Percentiles rank a stretch among this genome's conserved stretches.
Evolutionary conservation across 352 stramenopile species (phyloP).

Genomic region (Thraustotheca clavata): DNA sequence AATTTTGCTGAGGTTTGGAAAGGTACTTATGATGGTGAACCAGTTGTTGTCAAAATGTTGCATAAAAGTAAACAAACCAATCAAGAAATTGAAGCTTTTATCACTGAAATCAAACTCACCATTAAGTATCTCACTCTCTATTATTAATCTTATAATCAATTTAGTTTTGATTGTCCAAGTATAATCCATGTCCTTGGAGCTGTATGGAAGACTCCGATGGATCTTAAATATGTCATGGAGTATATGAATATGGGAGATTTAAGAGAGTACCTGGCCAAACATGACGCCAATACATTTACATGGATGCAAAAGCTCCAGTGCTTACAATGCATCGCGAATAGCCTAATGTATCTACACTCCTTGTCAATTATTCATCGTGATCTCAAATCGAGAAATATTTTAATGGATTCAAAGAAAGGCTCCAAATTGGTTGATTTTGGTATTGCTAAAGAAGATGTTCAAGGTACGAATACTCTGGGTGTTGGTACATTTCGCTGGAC

Average conservation of each 20-base stretch:
- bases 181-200: conserved; percentile 2
- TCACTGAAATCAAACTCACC: conserved; percentile 43
- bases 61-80: not conserved
- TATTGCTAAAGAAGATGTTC: conserved; percentile 18
- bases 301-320: conserved; percentile 32
- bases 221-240: conserved; percentile 33
- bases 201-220: conserved; percentile 7
- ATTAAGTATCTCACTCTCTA: conserved; percentile 10
- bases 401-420: conserved; percentile 27
- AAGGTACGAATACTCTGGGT: not conserved
- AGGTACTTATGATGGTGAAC: not conserved
- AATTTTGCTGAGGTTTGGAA: conserved; percentile 5
- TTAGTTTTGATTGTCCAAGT: not conserved
- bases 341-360: conserved; percentile 42
- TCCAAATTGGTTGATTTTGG: conserved; percentile 57
- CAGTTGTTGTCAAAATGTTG: conserved; percentile 5
- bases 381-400: conserved; percentile 54
- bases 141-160: not conserved
- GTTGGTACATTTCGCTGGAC: not conserved
- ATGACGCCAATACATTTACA: conserved; percentile 8
- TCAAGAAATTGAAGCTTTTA: conserved; percentile 34
- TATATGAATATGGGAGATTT: conserved; percentile 40
- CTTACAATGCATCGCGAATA: conserved; percentile 32
- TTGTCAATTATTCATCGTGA: conserved; percentile 32
- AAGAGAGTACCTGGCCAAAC: conserved; percentile 27